Base-by-base conservation (phyloP, 202 grass and related monocot genomes). In the Brachypodium distachyon region DNA sequence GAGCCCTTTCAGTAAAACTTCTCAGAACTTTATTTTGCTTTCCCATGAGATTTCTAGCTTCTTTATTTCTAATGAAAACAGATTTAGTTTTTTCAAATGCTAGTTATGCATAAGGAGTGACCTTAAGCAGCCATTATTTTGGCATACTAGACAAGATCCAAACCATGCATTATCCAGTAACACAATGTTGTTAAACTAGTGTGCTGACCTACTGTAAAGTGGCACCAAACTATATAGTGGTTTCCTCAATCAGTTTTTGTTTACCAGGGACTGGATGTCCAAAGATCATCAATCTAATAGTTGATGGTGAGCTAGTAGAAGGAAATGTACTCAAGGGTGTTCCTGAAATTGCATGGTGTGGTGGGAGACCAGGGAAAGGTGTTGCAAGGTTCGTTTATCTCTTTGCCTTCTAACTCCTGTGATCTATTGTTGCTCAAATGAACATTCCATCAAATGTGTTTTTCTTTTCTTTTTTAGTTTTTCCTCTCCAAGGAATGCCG, bases 291-390 rank as follows among this genome's bases (percentile, higher is more conserved):
- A 86, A 84, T 81, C 33, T 95, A 78, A 78, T 50, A 50, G 85
- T 99, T 37, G 77, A 63, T 60, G 96, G 96, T 78, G 89, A 99
- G 63, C 76, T 93, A 84, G 87, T 90, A 55, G 92, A 99, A 88
- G 96, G 96, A 92, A 99, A 90, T 73, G 21, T 87, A 39, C 68
- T 99, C 63, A 83, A 65, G 75, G 96, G 92, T 87, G 82, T 81
- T 81, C 82, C 92, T 81, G 81, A 95, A 72, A 87, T 95, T 93
- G 96, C 96, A 29, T 99, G 92, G 91, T 99, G 96, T 76, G 96
- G 96, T 89, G 92, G 89, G 28, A 81, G 74, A 23, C 92, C 91
- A 10, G 91, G 91, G 36, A 99, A 90, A 90, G 83, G 96, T 76
- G 82, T 90, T 61, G 79, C 89, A 78, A 95, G 96, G 96, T 99